Evolutionary conservation across 2,329 filamentous ascomycete genomes (phyloP).

Genomic region (Hypocrella siamensis): DNA sequence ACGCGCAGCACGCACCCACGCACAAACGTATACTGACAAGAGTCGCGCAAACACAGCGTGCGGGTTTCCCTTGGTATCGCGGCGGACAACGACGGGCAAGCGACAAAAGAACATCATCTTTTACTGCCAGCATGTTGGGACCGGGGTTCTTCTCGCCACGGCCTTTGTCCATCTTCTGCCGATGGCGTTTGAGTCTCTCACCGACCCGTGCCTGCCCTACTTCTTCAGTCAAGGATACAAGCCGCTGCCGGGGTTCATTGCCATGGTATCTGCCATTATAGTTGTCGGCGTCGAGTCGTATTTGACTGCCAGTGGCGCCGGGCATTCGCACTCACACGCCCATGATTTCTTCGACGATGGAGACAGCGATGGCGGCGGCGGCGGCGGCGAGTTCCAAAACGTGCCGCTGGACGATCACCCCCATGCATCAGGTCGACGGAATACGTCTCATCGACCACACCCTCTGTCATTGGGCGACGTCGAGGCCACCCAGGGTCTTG

Average conservation of each 20-base stretch:
- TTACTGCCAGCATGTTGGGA: constrained; percentile 60
- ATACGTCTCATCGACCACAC: constrained; percentile 23
- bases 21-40: no score
- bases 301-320: constrained; percentile 55
- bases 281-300: constrained; percentile 83
- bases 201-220: constrained; percentile 55
- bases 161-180: constrained; percentile 67
- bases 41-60: constrained; percentile 30
- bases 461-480: constrained; percentile 36
- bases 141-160: constrained; percentile 72
- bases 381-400: constrained; percentile 14
- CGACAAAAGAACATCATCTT: constrained; percentile 47
- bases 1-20: no score
- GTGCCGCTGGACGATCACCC: constrained; percentile 7
- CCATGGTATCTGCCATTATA: constrained; percentile 66
- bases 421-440: constrained; percentile 22
- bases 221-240: constrained; percentile 70
- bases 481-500: constrained; percentile 36
- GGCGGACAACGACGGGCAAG: constrained; percentile 38
- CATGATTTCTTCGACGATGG: constrained; percentile 34
- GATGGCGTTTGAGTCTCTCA: constrained; percentile 51
- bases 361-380: constrained; percentile 22
- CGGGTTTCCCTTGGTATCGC: constrained; percentile 49
- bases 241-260: constrained; percentile 66
- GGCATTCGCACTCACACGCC: constrained; percentile 42